Base-by-base conservation (phyloP, 2,329 filamentous ascomycete species). In the Myriangium duriaei region DNA sequence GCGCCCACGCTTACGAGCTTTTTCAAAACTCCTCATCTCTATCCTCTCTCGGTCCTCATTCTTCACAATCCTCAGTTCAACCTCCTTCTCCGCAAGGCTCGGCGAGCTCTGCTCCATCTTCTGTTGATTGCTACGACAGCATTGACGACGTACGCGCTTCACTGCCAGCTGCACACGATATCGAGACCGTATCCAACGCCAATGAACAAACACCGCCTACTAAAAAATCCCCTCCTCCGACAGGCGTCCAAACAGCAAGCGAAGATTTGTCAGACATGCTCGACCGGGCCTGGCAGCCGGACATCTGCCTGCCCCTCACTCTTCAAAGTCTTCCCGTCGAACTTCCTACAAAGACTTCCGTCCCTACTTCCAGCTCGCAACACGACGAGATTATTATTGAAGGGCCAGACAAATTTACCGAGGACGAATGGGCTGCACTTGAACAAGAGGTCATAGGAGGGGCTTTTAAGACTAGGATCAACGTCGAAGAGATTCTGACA, bases 381-480 rank as follows among this genome's bases (percentile, higher is more conserved):
- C 12, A 30, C 11, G 36, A 39, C 17, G 14, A 32, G 26, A 13
- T 32, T 6, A 15, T 16, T 11, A 6, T 13, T n/a, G 16, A 32
- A 11, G 30, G 29, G 14, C 30, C 36, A 11, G 9, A 3, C 11
- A 39, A 26, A 14, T 32, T 10, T 6, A 15, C 36, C 4, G 36
- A 39, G 30, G 11, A 28, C 5, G 36, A 39, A 4, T 39, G 36
- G 36, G 10, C 28, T n/a, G 29, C 32, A 9, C 15, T 32, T 5
- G 36, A 39, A 19, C 10, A 39, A 12, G 17, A n/a, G 5, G 30
- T 39, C 2, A n/a, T 39, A 4, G 10, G 19, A 7, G 36, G 32
- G 18, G 30, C 36, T 12, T 13, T n/a, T n/a, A n/a, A n/a, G n/a
- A n/a, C n/a, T n/a, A n/a, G n/a, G n/a, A n/a, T n/a, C n/a, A n/a